Evolutionary conservation across 208 protist genomes (phyloP), one percentile per base, ranked within the genome.

Genomic region (Crithidia thermophila): DNA sequence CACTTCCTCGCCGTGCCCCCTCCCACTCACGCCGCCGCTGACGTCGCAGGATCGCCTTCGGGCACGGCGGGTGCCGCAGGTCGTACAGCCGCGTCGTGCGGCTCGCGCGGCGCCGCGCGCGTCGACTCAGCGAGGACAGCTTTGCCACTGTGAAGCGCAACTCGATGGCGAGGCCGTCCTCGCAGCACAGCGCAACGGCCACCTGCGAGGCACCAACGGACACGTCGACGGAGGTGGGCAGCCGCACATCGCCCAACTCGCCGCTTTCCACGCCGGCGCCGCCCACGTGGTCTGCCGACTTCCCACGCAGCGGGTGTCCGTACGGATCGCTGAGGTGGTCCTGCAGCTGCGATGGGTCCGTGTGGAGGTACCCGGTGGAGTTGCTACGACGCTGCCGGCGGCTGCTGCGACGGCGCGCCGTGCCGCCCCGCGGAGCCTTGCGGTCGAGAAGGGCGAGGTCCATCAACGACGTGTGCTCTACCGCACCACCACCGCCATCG

Each of bases 131-230:
- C 13, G 53, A 18, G 3, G 65, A 59, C 2, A 78, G 51, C 14
- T 50, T 40, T 13, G 51, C 46, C 13, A 77, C 39, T 0, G 55
- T 46, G 57, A 94, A 82, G 36, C 80, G 72, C 27, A 94, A 71
- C n/a, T 92, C 79, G n/a, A 83, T 72, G 50, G 84, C 87, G 25
- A 80, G 72, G 27, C 90, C 90, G 40, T 93, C 90, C 62, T 95
- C 90, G 39, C 77, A 77, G 55, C 68, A 69, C 20, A 77, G 57
- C 0, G 79, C 78, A 37, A 93, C 73, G 23, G 84, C 67, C n/a
- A 84, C 40, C 21, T 74, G 63, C 27, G 56, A 51, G 23, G 30
- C 33, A 3, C 81, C 76, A 11, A 91, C 81, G 16, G 78, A 64
- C 10, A 95, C 85, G 57, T 93, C 90, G 6, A 94, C 64, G 1